Base-by-base conservation (phyloP, 805 yeast species). In the Pichia cephalocereana region DNA sequence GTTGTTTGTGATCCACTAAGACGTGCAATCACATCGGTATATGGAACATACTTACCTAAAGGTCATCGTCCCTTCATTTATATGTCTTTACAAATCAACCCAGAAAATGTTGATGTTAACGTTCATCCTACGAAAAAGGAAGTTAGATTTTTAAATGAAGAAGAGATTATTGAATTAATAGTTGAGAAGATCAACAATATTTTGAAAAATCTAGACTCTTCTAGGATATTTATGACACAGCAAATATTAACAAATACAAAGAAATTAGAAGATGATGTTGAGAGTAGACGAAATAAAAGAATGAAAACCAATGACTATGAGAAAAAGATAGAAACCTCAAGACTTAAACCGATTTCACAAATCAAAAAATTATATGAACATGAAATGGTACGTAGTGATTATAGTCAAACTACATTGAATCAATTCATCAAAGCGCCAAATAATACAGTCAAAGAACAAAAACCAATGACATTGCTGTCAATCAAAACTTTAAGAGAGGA, bases 61-160 rank as follows among this genome's bases (percentile, higher is more conserved):
- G 95, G 95, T 0, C 71, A 71, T 41, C 78, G 74, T 54, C 83
- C 95, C 0, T 93, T 93, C 60, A 72, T 86, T 1, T 93, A 89
- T 63, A 50, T 93, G 46, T 72, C 86, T 43, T 61, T 93, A n/a
- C 68, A 69, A 18, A 78, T 93, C 2, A 69, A 72, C 23, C 86
- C 96, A 0, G 67, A 66, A 34, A 81, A 82, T 51, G 72, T 93
- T 8, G 99, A 93, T 62, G 98, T 93, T 15, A 93, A 93, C 61
- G 82, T 93, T 14, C 99, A 93, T 60, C 99, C 99, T 0, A 91
- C 98, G 0, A 93, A 93, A 57, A 74, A 91, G 50, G 97, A 91
- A 57, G 97, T 93, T 2, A 64, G 95, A 40, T 89, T 93, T 60
- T 67, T 93, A 36, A 65, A 80, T 61, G 97, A 93, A 57, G 93